Evolutionary conservation across 1,284 basidiomycete genomes (phyloP), one percentile per base, ranked within the genome.

Genomic region (Heterobasidion occidentale): DNA sequence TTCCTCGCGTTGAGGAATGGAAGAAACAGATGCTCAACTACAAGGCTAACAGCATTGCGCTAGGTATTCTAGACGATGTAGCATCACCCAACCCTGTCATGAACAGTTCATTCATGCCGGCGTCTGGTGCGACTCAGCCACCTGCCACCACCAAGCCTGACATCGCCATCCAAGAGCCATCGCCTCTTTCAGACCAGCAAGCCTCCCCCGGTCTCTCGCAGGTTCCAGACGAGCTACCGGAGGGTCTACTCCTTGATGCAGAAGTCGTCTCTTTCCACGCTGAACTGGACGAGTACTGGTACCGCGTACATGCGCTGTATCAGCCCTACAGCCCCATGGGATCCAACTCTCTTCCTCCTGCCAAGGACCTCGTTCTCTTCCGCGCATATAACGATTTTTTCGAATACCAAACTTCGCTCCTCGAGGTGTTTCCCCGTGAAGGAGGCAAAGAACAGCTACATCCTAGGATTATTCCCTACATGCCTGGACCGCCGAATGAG

Each of bases 321-420:
- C 87, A 94, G 60, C 92, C 93, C 0, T 92, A 90, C 64, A 79
- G 81, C 58, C 72, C 77, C 7, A 68, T 79, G 3, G 80, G 77
- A 27, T 77, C 78, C 50, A 70, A 70, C 53, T 67, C 67, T 44
- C 77, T 87, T 46, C 87, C 83, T 45, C 80, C 79, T 4, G 84
- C 90, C 12, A 89, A 86, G 65, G 86, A 92, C 34, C 84, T 99
- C 54, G 87, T 95, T 61, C 80, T 99, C 46, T 98, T 97, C 73
- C 85, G 97, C 53, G 85, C 93, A 15, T 99, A 99, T 76, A 92
- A 97, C 67, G 95, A 99, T 70, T 99, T 99, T 71, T 97, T 96
- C 75, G 93, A 96, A 65, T 98, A 98, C 70, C 97, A 99, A 67
- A 90, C 97, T 55, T 78, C 83, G 9, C 80, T 99, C 42, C 81